A percentile compares a stretch with the other conserved stretches of the same genome.
phyloP scores from a whole-genome alignment of 768 basidiomycete species.

The Amanita rimosa region DNA sequence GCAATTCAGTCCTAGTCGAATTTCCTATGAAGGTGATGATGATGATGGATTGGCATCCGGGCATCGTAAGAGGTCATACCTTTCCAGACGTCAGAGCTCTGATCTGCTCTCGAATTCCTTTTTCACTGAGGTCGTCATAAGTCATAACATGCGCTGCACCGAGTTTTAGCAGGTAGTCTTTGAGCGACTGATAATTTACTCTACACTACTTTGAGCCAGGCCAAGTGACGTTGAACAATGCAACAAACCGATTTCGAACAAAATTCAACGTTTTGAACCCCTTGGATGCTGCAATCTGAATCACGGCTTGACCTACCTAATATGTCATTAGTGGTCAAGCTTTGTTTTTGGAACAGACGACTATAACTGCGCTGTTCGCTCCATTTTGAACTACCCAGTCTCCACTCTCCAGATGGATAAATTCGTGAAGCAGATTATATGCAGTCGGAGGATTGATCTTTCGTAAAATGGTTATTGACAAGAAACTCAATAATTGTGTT shows the following conservation, averaged over 20 bases:
- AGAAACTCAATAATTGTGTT: not conserved
- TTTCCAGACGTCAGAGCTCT: conserved; percentile 56
- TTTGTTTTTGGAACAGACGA: conserved; percentile 14
- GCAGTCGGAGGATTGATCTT: conserved; percentile 82
- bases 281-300: conserved; percentile 68
- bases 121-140: conserved; percentile 62
- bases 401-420: conserved; percentile 47
- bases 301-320: conserved; percentile 76
- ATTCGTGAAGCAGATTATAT: conserved; percentile 70
- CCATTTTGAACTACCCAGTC: conserved; percentile 86
- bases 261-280: conserved; percentile 76
- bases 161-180: conserved; percentile 37
- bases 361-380: conserved; percentile 75
- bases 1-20: conserved; percentile 39
- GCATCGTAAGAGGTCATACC: conserved; percentile 21
- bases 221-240: not conserved
- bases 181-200: conserved; percentile 39
- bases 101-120: conserved; percentile 37
- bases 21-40: conserved; percentile 16
- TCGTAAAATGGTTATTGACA: not conserved
- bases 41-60: not conserved
- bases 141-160: conserved; percentile 74
- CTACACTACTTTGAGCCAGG: conserved; percentile 19
- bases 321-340: not conserved
- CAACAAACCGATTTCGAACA: conserved; percentile 53